Base-by-base conservation (phyloP, 768 basidiomycete species). In the Mycena olivaceomarginata region DNA sequence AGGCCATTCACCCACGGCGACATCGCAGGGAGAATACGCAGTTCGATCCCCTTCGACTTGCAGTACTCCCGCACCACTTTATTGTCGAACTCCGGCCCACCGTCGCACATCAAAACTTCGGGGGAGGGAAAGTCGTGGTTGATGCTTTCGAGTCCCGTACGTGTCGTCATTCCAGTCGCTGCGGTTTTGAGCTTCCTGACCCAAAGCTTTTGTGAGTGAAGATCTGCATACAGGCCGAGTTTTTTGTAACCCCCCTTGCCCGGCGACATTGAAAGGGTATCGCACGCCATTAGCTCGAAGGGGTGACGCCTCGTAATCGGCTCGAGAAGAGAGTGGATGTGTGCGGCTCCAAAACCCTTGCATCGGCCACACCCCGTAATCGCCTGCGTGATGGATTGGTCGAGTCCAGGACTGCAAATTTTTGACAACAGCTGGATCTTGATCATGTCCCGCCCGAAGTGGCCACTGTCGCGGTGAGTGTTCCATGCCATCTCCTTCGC, bases 361-460 rank as follows among this genome's bases (percentile, higher is more conserved):
- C 85, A 80, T 10, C 60, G 48, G 1, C 66, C 75, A 65, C 84
- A 85, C 51, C 80, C 79, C 46, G 66, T 79, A 5, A 84, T 84
- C 0, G 76, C 82, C 16, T 77, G n/a, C 3, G 77, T 64, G 46
- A 86, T 83, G 0, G 80, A 77, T 7, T 74, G 60, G 72, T 84
- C 82, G 20, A 86, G 78, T 4, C 65, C 62, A 0, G 86, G 85
- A 74, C 83, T 83, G 37, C 69, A 72, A 8, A 82, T 78, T 9
- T 39, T 53, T 60, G 85, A 84, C 39, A 83, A 25, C 1, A 88
- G 68, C 2, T 51, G 59, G 0, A 79, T 76, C 60, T 87, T 87
- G 74, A 87, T 80, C 5, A 64, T 18, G 72, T 88, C 87, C 2
- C 84, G 66, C 13, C 82, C 81, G 75, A 72, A 87, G 65, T 88